Percentiles rank a stretch among this genome's conserved stretches.
These are phyloP conservation scores for Ceraceosorus bombacis DNA, from an alignment of 1,284 basidiomycete species.

Conservation along the genomic window DNA sequence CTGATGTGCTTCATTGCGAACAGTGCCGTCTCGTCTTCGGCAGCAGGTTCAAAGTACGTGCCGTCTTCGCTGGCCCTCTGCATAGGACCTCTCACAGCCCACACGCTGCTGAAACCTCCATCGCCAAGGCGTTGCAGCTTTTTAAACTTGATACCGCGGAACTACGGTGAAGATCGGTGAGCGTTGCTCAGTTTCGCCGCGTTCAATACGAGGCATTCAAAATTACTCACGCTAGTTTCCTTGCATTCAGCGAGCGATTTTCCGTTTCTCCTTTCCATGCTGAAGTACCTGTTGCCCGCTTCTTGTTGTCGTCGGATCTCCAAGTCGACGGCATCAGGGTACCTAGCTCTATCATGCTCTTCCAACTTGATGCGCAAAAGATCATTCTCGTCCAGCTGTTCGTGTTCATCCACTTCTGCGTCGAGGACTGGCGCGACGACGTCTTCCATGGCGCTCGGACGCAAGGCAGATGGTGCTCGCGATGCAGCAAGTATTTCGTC, in stretches of 20 bases:
- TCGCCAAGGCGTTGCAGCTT: conserved; percentile 37
- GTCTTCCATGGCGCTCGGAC: background rate
- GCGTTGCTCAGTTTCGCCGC: background rate
- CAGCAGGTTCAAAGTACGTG: conserved; percentile 21
- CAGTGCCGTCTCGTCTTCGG: conserved; percentile 37
- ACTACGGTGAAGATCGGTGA: conserved; percentile 9
- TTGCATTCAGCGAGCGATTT: background rate
- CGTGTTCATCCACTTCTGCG: background rate
- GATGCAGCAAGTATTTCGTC: background rate
- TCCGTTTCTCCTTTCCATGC: background rate
- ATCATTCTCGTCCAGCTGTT: background rate
- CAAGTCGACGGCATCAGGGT: background rate
- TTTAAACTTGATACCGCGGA: conserved; percentile 38
- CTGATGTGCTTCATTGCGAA: conserved; percentile 48
- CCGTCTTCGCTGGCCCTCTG: conserved; percentile 21
- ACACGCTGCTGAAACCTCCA: conserved; percentile 46
- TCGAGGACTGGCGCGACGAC: background rate
- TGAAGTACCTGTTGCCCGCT: background rate
- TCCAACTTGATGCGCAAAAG: background rate
- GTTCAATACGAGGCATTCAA: background rate
- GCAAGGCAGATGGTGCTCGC: background rate
- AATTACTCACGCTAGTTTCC: background rate
- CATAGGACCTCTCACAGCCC: conserved; percentile 37
- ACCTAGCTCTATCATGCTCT: conserved; percentile 6
- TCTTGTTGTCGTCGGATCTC: conserved; percentile 5